Conservation (phyloP, 108 stramenopile genomes). For the Thalassiosira profunda region DNA sequence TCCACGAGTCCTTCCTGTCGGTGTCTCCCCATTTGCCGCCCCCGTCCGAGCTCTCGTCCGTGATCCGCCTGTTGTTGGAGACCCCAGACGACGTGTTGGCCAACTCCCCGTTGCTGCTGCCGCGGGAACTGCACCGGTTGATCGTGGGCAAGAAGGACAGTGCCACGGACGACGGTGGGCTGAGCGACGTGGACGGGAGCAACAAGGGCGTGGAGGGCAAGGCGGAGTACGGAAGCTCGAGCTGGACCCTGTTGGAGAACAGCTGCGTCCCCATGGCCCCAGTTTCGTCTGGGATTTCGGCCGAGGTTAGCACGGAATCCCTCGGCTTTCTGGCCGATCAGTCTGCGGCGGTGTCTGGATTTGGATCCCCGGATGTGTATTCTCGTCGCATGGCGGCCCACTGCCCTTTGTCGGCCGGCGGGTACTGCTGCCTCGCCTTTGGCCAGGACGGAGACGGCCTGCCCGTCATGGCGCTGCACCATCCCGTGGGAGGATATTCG, state of each 20-base stretch:
- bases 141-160: slow-evolving; percentile 21
- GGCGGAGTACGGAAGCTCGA: neutral
- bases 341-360: neutral
- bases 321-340: neutral
- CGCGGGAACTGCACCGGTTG: slow-evolving; percentile 39
- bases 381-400: slow-evolving; percentile 20
- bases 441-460: neutral
- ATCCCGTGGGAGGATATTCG: slow-evolving; percentile 41
- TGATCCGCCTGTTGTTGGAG: slow-evolving; percentile 44
- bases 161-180: neutral
- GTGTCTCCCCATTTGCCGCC: slow-evolving; percentile 37
- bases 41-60: slow-evolving; percentile 30
- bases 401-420: slow-evolving; percentile 43
- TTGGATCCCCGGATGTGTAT: neutral
- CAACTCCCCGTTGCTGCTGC: slow-evolving; percentile 26
- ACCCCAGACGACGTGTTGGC: slow-evolving; percentile 46
- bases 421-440: slow-evolving; percentile 49
- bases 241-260: slow-evolving; percentile 40
- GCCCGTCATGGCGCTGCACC: slow-evolving; percentile 46
- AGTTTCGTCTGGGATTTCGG: neutral
- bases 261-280: slow-evolving; percentile 25
- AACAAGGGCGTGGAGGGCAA: neutral
- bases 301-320: neutral
- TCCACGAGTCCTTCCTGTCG: slow-evolving; percentile 44
- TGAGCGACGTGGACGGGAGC: neutral